Evolutionary conservation across 2,329 filamentous ascomycete species (phyloP).

Genomic region (Akanthomyces dipterigenus): DNA sequence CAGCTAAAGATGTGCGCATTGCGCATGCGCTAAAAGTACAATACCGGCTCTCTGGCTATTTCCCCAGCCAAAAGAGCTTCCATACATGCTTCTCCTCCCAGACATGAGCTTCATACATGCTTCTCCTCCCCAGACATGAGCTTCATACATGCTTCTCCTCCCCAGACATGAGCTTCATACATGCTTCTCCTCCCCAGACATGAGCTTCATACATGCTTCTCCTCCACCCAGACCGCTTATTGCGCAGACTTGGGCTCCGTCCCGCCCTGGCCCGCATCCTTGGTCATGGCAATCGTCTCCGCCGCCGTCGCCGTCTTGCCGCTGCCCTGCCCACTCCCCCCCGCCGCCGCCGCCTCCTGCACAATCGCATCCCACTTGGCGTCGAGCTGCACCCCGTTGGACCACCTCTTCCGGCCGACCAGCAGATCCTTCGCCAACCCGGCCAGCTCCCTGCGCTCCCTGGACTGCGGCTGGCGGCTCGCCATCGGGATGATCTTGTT

Average conservation of each 20-base stretch:
- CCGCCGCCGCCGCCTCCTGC: constrained; percentile 16
- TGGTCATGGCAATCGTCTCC: constrained; percentile 15
- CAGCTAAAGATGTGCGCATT: constrained; percentile 13
- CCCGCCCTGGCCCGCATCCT: not conserved
- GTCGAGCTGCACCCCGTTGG: constrained; percentile 38
- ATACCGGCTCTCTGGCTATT: not conserved
- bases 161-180: not conserved
- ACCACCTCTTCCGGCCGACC: constrained; percentile 56
- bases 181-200: not conserved
- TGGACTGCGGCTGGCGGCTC: constrained; percentile 35
- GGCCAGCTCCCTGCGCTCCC: constrained; percentile 45
- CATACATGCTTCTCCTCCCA: not conserved
- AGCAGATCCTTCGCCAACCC: constrained; percentile 58
- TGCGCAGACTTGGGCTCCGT: not conserved
- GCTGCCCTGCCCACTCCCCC: constrained; percentile 14
- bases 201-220: not conserved
- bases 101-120: not conserved
- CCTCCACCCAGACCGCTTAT: not conserved
- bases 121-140: not conserved
- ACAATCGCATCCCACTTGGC: constrained; percentile 37
- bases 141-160: not conserved
- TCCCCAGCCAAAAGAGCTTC: not conserved
- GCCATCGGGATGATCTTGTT: constrained; percentile 30
- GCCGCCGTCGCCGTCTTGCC: constrained; percentile 15
- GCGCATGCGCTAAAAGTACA: constrained; percentile 13